Base-by-base conservation (phyloP, 768 basidiomycete genomes). In the Rhizopogon vulgaris region DNA sequence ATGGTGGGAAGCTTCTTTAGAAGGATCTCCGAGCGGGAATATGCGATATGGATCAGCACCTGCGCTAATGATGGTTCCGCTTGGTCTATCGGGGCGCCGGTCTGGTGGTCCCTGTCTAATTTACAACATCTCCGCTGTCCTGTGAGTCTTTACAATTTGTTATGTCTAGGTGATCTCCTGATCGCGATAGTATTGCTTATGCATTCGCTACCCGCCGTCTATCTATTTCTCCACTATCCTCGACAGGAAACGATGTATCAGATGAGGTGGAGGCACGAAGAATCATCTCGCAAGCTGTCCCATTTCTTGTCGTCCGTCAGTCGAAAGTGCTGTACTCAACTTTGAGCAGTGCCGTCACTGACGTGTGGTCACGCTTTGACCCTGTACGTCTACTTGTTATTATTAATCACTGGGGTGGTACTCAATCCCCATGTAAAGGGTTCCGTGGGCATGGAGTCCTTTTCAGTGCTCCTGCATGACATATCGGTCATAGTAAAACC, bases 41-140 rank as follows among this genome's bases (percentile, higher is more conserved):
- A 45, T 36, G 25, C 63, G 60, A 22, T 68, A 71, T 58, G 76
- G 77, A 3, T 18, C 54, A 11, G 68, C 63, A 42, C 83, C 82
- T 22, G 52, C 65, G 3, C 60, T 75, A 40, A 77, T 85, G 55
- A 38, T 49, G 6, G 64, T 85, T 15, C 82, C 83, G 22, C 47
- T 62, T 14, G 66, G 68, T 0, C 70, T 82, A 60, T 53, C 80
- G 2, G 72, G 70, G 41, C 69, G 72, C 17, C 54, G 69, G 37
- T 64, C 69, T 8, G 61, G 55, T 3, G 65, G 72, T 1, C 69
- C 75, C 5, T 64, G 77, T 0, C 68, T 92, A 12, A 58, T 84
- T 2, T 90, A 86, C 60, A 94, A 93, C 54, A 68, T 89, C 27
- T 76, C 76, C 37, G 80, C 82, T 7, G 66, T 90, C 24, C 75